These are phyloP conservation scores for Bipolaris bicolor DNA, from an alignment of 2,329 filamentous ascomycete genomes.

Conservation along the genomic window DNA sequence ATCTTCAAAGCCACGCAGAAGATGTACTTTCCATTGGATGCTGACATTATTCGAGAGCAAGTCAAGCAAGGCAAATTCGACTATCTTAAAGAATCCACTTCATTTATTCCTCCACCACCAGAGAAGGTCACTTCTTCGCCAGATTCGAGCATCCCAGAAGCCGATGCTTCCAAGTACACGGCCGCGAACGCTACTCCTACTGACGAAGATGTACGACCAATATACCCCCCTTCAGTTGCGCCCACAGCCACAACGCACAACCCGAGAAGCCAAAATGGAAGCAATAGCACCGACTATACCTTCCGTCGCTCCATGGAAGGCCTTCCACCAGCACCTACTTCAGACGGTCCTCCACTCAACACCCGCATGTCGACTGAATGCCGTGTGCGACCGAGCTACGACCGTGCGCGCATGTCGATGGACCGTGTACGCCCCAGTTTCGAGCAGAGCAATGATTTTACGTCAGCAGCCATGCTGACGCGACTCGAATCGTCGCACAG, in stretches of 20 bases:
- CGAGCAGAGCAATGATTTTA: constrained; percentile 89
- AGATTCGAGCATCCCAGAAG: constrained; percentile 65
- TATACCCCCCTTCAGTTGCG: constrained; percentile 90
- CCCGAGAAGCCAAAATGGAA: constrained; percentile 83
- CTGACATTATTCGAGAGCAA: constrained; percentile 96
- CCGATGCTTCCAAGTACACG: constrained; percentile 50
- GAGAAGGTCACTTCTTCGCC: constrained; percentile 56
- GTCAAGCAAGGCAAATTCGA: constrained; percentile 82
- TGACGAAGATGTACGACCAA: constrained; percentile 87
- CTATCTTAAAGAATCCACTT: constrained; percentile 66
- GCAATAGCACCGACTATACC: constrained; percentile 92
- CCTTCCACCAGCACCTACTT: constrained; percentile 30
- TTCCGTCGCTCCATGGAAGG: constrained; percentile 50
- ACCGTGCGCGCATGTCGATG: constrained; percentile 84
- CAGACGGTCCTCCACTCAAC: constrained; percentile 38
- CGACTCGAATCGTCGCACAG: constrained; percentile 73
- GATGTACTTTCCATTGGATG: constrained; percentile 87
- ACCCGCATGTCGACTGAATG: constrained; percentile 41
- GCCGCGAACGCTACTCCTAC: constrained; percentile 57
- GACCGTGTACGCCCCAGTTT: constrained; percentile 83
- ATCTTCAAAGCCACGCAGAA: constrained; percentile 87
- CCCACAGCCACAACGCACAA: constrained; percentile 72
- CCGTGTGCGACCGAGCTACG: constrained; percentile 77
- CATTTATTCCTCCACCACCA: constrained; percentile 54
- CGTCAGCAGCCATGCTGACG: constrained; percentile 82